Conservation (phyloP, 2,329 filamentous ascomycete genomes). For the Coleophoma crateriformis region DNA sequence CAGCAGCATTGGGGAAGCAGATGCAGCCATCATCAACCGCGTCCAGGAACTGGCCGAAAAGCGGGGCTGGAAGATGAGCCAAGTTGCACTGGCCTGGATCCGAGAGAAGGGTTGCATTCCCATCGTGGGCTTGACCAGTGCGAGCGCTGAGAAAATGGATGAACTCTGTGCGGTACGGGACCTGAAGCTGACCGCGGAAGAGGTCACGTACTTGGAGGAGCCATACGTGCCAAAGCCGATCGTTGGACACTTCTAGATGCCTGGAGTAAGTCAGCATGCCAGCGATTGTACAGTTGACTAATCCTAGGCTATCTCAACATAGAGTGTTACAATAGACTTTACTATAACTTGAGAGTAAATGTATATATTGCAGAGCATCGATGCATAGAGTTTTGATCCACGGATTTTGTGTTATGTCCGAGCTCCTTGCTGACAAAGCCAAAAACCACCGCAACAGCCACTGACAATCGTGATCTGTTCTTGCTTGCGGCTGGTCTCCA, state of each 20-base stretch:
- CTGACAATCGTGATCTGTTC: no score
- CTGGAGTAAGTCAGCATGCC: no score
- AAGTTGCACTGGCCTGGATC: slow-evolving; percentile 51
- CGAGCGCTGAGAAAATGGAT: slow-evolving; percentile 42
- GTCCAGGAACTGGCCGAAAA: slow-evolving; percentile 52
- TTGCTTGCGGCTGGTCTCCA: no score
- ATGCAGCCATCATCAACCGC: slow-evolving; percentile 45
- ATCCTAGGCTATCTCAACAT: no score
- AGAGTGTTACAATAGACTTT: not conserved
- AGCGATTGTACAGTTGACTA: no score
- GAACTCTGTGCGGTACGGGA: slow-evolving; percentile 37
- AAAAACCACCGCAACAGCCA: no score
- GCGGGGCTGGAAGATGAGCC: slow-evolving; percentile 50
- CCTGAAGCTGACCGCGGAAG: slow-evolving; percentile 40
- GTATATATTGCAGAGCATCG: no score
- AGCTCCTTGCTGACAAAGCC: not conserved
- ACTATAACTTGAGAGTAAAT: no score
- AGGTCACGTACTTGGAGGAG: slow-evolving; percentile 47
- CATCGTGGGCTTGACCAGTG: slow-evolving; percentile 43
- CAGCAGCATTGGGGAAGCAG: slow-evolving; percentile 32
- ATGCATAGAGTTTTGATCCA: not conserved
- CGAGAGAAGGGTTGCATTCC: slow-evolving; percentile 38
- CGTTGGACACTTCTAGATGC: slow-evolving; percentile 12
- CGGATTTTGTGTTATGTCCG: not conserved
- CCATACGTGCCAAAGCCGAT: slow-evolving; percentile 41